Base-by-base conservation (phyloP, 1,284 basidiomycete species). In the Trichosporon asahii region DNA sequence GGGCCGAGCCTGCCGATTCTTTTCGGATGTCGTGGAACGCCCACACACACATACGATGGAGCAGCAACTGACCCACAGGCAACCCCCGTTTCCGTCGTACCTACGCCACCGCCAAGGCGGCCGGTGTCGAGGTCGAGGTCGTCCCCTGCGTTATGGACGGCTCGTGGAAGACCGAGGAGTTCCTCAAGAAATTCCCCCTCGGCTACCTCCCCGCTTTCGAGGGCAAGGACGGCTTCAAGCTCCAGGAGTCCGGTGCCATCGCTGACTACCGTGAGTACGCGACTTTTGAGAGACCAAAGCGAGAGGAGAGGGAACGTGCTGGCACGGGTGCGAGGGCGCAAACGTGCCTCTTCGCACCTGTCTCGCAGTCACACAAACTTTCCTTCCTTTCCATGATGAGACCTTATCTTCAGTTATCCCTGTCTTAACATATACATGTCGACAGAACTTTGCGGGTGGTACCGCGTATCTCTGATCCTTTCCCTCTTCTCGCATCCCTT, bases 131-230 rank as follows among this genome's bases (percentile, higher is more conserved):
- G 73, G 81, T 95, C 77, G 88, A 91, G 71, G 87, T 88, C 57
- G 87, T 86, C 76, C 89, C 90, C 80, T 88, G 89, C 83, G 74
- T 79, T 70, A 76, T 74, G 71, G 74, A 73, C 65, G 74, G 73
- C 68, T 74, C 77, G 40, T 81, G 76, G 76, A 94, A 95, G 88
- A 90, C 89, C 82, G 88, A 88, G 75, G 91, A 91, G 72, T 94
- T 90, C 85, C 84, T 90, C 67, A 80, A 86, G 75, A 94, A 94
- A 83, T 94, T 93, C 85, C 90, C 91, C 60, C 87, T 88, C 75
- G 92, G 91, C 73, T 93, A 92, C 86, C 89, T 95, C 76, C 95
- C 96, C 55, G 90, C 90, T 44, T 89, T 92, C 70, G 91, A 94
- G 83, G 86, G 86, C 66, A 84, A 86, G 57, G 90, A 96, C 82